Evolutionary conservation across 768 basidiomycete species (phyloP).

Genomic region (Pleurotus citrinopileatus): DNA sequence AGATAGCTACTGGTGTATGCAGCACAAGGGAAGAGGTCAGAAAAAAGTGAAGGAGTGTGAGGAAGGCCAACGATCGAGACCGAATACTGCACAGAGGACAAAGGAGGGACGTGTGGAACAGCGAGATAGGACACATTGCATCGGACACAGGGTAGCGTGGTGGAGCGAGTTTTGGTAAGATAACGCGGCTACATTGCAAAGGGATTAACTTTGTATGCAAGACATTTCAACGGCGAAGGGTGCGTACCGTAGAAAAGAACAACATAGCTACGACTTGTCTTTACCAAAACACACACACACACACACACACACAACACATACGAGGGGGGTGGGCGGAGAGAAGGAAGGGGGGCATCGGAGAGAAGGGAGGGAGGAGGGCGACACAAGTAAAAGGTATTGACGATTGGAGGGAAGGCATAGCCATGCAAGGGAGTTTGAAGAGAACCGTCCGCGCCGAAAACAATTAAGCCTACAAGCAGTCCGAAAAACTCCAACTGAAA

Average conservation of each 20-base stretch:
- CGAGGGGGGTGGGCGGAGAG: no score
- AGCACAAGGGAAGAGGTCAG: neutral
- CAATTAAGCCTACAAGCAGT: neutral
- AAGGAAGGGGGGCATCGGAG: neutral
- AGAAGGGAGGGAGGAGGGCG: neutral
- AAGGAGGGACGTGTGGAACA: neutral
- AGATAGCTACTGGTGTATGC: neutral
- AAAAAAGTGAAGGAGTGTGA: neutral
- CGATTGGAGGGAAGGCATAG: neutral
- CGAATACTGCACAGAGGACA: neutral
- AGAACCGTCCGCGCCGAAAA: neutral
- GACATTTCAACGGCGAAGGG: constrained; percentile 6
- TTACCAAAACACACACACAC: constrained; percentile 7
- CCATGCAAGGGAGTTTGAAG: neutral
- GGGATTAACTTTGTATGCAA: constrained; percentile 7
- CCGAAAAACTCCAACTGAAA: constrained; percentile 3
- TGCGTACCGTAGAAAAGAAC: constrained; percentile 10
- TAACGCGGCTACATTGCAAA: constrained; percentile 7
- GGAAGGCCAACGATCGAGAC: neutral
- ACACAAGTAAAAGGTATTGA: neutral
- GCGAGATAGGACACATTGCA: neutral
- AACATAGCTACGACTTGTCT: constrained; percentile 7
- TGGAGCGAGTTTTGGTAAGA: constrained; percentile 2
- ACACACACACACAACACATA: neutral
- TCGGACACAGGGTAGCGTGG: neutral